Evolutionary conservation across 768 basidiomycete genomes (phyloP), one percentile per base, ranked within the genome.

Genomic region (Suillus subalutaceus): DNA sequence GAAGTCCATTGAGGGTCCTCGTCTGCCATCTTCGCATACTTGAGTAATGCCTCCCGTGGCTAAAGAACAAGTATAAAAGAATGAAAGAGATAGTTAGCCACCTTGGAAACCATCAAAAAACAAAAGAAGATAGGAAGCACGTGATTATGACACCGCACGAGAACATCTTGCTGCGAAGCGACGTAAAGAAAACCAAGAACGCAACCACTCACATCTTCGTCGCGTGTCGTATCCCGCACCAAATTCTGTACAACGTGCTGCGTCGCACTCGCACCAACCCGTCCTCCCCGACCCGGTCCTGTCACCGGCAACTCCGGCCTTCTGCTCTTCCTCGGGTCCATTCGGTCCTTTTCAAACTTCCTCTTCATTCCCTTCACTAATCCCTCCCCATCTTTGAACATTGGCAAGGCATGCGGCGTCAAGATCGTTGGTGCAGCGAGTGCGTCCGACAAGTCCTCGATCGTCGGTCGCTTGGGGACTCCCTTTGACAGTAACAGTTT

Each of bases 11-110:
- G 85, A 62, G 92, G 94, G 75, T 97, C 90, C 67, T 85, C 80
- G 53, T 93, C 90, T 68, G 90, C 89, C 65, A 79, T 75, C 20
- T 90, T 80, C 41, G 97, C 97, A 72, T 96, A 98, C 79, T 90
- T 94, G 84, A 99, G 91, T 64, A 99, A 81, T 4, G 97, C 97
- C 80, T 97, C 96, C 68, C 97, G 91, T 52, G 97, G 97, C 97
- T 99, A 72, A 72, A 50, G 64, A 74, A n/a, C n/a, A n/a, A 69
- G 52, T 53, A 30, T 53, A 64, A 72, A 70, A 66, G 48, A 72
- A 70, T 66, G 48, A 70, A 62, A 62, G 67, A 69, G 65, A 64
- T 66, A 70, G 72, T 77, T 70, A 73, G 77, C 69, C 62, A 8
- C 71, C 60, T 69, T 63, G 71, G 72, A 75, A 73, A 72, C 71